Conservation (phyloP, 495 filamentous ascomycete species). For the Zalerion maritima region DNA sequence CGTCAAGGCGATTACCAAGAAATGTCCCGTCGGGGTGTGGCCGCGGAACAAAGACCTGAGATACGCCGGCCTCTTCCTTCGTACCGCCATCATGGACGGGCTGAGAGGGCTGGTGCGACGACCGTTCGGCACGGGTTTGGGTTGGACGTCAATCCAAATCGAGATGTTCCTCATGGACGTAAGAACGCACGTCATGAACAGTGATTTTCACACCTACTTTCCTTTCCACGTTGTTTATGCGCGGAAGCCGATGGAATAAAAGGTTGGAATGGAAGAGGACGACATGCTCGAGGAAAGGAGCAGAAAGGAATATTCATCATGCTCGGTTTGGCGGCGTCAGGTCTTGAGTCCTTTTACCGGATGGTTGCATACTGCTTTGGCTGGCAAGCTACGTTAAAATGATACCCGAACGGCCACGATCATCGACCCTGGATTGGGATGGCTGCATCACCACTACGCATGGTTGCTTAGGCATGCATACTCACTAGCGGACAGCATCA, state of each 20-base stretch:
- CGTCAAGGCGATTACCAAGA: constrained; percentile 11
- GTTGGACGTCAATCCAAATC: constrained; percentile 22
- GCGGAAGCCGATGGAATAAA: constrained; percentile 14
- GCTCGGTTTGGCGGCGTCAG: too few species aligned
- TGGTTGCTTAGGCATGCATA: too few species aligned
- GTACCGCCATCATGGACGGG: constrained; percentile 22
- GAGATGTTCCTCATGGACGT: constrained; percentile 26
- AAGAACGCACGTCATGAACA: constrained; percentile 18
- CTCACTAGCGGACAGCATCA: too few species aligned
- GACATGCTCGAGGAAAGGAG: too few species aligned
- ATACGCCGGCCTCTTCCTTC: constrained; percentile 18
- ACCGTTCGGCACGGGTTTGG: constrained; percentile 16
- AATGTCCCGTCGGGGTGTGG: constrained; percentile 21
- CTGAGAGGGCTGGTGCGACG: constrained; percentile 16
- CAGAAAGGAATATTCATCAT: too few species aligned
- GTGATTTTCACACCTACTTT: constrained; percentile 17
- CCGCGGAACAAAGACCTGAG: constrained; percentile 17
- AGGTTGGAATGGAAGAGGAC: not conserved
- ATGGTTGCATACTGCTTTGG: too few species aligned
- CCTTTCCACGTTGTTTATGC: constrained; percentile 17
- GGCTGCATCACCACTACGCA: too few species aligned
- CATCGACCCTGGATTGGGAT: too few species aligned
- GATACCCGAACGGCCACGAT: too few species aligned
- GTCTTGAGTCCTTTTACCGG: too few species aligned
- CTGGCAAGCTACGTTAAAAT: too few species aligned